Conservation (phyloP, 768 basidiomycete genomes). For the Mycena galericulata region DNA sequence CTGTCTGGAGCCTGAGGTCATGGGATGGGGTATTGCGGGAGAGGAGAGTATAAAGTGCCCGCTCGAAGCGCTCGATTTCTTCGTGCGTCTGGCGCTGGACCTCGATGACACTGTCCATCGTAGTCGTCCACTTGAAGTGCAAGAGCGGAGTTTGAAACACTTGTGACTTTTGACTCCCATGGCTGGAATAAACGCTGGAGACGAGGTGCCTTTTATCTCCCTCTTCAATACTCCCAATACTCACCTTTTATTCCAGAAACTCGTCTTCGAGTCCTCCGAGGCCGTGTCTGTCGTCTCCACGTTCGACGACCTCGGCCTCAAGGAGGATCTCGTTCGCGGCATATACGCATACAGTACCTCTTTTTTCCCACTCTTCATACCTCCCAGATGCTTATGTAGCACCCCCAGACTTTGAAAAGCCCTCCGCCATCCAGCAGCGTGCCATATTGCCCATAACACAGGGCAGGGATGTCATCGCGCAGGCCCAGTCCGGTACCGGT, state of each 20-base stretch:
- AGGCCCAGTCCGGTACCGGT: slow-evolving; percentile 99
- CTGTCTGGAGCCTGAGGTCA: slow-evolving; percentile 75
- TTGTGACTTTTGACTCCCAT: slow-evolving; percentile 65
- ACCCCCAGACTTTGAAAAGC: slow-evolving; percentile 88
- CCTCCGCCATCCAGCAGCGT: slow-evolving; percentile 98
- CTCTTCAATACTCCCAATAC: slow-evolving; percentile 25
- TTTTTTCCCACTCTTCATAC: not conserved
- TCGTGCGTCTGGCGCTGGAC: slow-evolving; percentile 96
- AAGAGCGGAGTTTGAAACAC: slow-evolving; percentile 61
- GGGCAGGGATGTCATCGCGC: slow-evolving; percentile 98
- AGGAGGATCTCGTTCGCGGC: slow-evolving; percentile 95
- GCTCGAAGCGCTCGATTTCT: slow-evolving; percentile 93
- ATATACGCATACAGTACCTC: slow-evolving; percentile 97
- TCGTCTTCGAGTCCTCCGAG: slow-evolving; percentile 96
- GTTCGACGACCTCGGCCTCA: slow-evolving; percentile 91
- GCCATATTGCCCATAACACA: slow-evolving; percentile 96
- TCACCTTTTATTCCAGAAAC: slow-evolving; percentile 58
- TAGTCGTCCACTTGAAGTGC: slow-evolving; percentile 32
- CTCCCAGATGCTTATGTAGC: slow-evolving; percentile 6
- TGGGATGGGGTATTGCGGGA: slow-evolving; percentile 74
- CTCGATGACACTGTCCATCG: slow-evolving; percentile 95
- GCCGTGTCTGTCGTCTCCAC: slow-evolving; percentile 90
- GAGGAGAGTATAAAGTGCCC: slow-evolving; percentile 86
- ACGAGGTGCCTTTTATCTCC: slow-evolving; percentile 69
- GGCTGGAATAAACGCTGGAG: slow-evolving; percentile 86